Conservation (phyloP, 202 grass and related monocot species). For the Musa balbisiana region DNA sequence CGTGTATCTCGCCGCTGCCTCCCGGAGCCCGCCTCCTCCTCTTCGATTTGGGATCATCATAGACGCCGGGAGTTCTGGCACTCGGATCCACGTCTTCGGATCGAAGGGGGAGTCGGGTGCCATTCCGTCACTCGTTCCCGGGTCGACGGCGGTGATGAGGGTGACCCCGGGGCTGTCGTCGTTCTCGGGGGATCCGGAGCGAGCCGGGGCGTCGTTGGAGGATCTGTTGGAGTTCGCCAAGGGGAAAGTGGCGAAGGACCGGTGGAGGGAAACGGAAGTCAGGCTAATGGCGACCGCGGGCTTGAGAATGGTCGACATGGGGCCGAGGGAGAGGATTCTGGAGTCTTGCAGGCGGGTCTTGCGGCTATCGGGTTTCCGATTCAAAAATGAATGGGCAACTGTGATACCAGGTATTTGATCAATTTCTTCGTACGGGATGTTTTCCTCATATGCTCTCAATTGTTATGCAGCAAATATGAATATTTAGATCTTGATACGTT, state of each 20-base stretch:
- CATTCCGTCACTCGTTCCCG: constrained; percentile 58
- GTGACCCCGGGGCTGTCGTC: constrained; percentile 67
- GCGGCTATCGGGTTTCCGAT: constrained; percentile 50
- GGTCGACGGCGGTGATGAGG: constrained; percentile 60
- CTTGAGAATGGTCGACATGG: constrained; percentile 52
- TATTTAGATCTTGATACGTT: neutral
- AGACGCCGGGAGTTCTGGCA: constrained; percentile 72
- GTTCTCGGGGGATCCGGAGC: constrained; percentile 37
- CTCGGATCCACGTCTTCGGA: constrained; percentile 64
- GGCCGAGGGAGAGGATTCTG: constrained; percentile 47
- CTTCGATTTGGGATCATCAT: constrained; percentile 57
- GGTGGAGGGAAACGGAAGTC: constrained; percentile 35
- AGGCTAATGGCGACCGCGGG: constrained; percentile 84
- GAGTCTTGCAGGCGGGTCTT: constrained; percentile 61
- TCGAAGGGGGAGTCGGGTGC: constrained; percentile 10
- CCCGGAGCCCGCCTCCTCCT: neutral
- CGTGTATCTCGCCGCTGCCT: constrained; percentile 36
- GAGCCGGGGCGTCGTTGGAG: constrained; percentile 45
- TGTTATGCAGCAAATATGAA: neutral
- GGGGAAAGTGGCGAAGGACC: constrained; percentile 31
- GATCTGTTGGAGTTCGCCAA: constrained; percentile 52
- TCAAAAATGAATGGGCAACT: constrained; percentile 68
- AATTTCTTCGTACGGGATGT: neutral
- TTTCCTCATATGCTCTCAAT: neutral
- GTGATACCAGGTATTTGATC: constrained; percentile 60